Base-by-base conservation (phyloP, 352 stramenopile species). In the Phytophthora uliginosa region DNA sequence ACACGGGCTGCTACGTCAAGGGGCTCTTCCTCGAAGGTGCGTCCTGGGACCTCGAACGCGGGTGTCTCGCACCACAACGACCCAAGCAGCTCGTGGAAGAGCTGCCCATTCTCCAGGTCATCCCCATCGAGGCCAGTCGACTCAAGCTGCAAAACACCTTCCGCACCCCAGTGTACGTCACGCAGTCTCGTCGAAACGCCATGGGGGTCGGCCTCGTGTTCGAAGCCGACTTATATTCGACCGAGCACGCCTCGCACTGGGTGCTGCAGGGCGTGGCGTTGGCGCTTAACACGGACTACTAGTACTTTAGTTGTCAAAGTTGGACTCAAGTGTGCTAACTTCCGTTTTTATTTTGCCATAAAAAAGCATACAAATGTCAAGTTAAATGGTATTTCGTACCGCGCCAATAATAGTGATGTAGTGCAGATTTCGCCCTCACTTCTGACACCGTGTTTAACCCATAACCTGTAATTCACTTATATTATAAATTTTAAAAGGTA, bases 141-240 rank as follows among this genome's bases (percentile, higher is more conserved):
- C 84, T 99, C 63, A 99, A 99, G 80, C 78, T 98, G 24, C 92
- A 98, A 50, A 97, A 98, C 71, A 98, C 95, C 1, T 99, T 99
- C 80, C 92, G 87, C 20, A 98, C 96, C 22, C 97, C 97, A 10
- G 96, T 99, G 56, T 99, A 99, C 76, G 96, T 99, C 26, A 99
- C 96, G 15, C 96, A 99, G 78, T 91, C 84, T 24, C 84, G 97
- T 17, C 85, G 93, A 12, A 99, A 99, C 60, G 96, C 97, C 40
- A 99, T 99, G 95, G 97, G 97, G 26, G 93, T 99, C 22, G 97
- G 97, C 0, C 81, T 99, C 20, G 96, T 99, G 17, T 99, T 99
- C 72, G 91, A 98, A 71, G 97, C 96, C 13, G 93, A 99, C 67
- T 73, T 99, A 2, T 91, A 90, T 47, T 97, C 93, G 15, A 84